Base-by-base conservation (phyloP, 257 asterid species). In the Penstemon barbatus region DNA sequence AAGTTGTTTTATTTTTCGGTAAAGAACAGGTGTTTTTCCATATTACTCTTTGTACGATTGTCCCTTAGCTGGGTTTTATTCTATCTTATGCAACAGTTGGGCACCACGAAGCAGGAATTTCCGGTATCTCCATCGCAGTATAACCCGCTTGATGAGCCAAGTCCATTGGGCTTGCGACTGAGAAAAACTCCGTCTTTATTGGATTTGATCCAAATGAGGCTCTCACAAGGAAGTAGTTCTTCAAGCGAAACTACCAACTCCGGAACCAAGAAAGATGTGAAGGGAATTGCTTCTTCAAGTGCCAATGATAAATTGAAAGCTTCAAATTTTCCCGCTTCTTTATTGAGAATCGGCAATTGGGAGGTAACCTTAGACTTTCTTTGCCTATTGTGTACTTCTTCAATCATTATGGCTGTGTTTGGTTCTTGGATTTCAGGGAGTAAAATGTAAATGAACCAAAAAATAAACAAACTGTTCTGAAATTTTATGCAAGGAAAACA, bases 271-370 rank as follows among this genome's bases (percentile, higher is more conserved):
- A 80, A 76, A 59, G 85, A 80, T 58, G 72, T 42, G 12, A 79
- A 74, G 72, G 81, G 75, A 42, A 52, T 62, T 61, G 57, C 78
- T 69, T 76, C 81, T 61, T 79, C 77, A 15, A 74, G 62, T 48
- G 77, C 76, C 57, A 73, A 74, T 76, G 96, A 89, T 75, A 91
- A 89, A 78, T 49, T 82, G 83, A 92, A 92, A 83, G 98, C 98
- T 15, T 79, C 94, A 9, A 89, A 89, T 77, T 92, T 89, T 66
- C 69, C 79, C 43, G 98, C 88, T 68, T 77, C 84, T 48, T 60
- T 82, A 40, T 65, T 92, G 78, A 83, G 82, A 75, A 87, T 92
- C 60, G 98, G 98, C 77, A 59, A 78, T 72, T 92, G 98, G 98
- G 96, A 92, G 96, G 98, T 89, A 78, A 51, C 63, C 3, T 71